Evolutionary conservation across 2,329 filamentous ascomycete genomes (phyloP), one percentile per base, ranked within the genome.

Genomic region (Fusarium decemcellulare): DNA sequence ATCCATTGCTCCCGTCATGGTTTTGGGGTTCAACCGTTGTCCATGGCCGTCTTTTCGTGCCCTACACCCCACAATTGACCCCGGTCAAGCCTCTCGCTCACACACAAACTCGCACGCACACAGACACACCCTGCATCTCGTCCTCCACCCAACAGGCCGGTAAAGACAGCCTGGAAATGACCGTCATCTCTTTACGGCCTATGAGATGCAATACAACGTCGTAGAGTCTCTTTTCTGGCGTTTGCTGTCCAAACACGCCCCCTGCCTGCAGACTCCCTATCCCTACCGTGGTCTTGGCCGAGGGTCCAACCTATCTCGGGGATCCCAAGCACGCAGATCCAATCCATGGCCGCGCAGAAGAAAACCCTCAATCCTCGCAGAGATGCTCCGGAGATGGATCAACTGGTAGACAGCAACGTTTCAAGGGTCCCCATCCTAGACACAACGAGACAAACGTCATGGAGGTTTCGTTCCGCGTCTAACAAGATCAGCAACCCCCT

Each of bases 401-500:
- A 16, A 36, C 27, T 34, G 30, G 34, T 40, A 48, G 65, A 61
- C 18, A 23, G 18, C 18, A 23, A 23, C 18, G 18, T 23, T 23
- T 23, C 37, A 44, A 27, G 52, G 58, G 29, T n/a, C 46, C 32
- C 59, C 18, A 23, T 23, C 18, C 18, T 23, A 23, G 18, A 23
- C 18, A 23, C 18, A 23, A 23, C 18, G 18, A 23, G 18, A 23
- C 63, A 44, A 67, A 68, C 59, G 59, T 64, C 59, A 67, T 54
- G 27, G 27, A 37, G 18, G 2, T 23, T 47, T 16, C 16, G 16
- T 23, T 48, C 12, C 39, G 36, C 27, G 11, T 50, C 40, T 42
- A 18, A 40, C 37, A 51, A 16, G 16, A 48, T 27, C 39, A 52
- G 12, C 46, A 34, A 48, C 62, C 60, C 71, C 71, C 62, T 74